Evolutionary conservation across 2,329 filamentous ascomycete genomes (phyloP).

Genomic region (Byssochlamys sp.): DNA sequence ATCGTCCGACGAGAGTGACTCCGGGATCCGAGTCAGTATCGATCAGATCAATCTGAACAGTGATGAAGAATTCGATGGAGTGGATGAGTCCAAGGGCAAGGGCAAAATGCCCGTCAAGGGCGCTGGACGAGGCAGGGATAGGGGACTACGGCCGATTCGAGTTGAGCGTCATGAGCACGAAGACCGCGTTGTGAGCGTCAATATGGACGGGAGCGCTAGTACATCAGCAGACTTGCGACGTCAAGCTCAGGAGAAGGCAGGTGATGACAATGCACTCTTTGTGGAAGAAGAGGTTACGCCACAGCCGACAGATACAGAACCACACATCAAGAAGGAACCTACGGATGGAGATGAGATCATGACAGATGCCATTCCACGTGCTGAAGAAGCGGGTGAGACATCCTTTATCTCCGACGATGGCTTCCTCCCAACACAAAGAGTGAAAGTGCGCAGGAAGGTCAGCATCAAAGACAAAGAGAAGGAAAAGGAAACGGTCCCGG

Average conservation of each 20-base stretch:
- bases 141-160: constrained; percentile 43
- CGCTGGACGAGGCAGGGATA: constrained; percentile 14
- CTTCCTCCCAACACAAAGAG: constrained; percentile 24
- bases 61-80: constrained; percentile 39
- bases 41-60: constrained; percentile 49
- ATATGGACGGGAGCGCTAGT: constrained; percentile 43
- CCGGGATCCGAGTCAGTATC: constrained; percentile 43
- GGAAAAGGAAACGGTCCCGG: constrained; percentile 13
- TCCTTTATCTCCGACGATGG: constrained; percentile 19
- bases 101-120: constrained; percentile 23
- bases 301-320: constrained; percentile 20
- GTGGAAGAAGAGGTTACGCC: constrained; percentile 19
- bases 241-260: constrained; percentile 23
- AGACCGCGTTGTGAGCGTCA: constrained; percentile 45
- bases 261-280: constrained; percentile 24
- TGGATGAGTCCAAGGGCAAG: constrained; percentile 17
- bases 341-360: constrained; percentile 39
- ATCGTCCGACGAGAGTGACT: constrained; percentile 38
- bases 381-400: constrained; percentile 12
- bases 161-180: constrained; percentile 47
- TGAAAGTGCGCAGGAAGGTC: constrained; percentile 26
- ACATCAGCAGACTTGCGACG: constrained; percentile 34
- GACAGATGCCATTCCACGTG: constrained; percentile 21
- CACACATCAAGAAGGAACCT: constrained; percentile 46
- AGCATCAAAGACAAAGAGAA: constrained; percentile 13